These are phyloP conservation scores for Leishmania aethiopica DNA, from an alignment of 208 protist genomes.

Conservation along the genomic window DNA sequence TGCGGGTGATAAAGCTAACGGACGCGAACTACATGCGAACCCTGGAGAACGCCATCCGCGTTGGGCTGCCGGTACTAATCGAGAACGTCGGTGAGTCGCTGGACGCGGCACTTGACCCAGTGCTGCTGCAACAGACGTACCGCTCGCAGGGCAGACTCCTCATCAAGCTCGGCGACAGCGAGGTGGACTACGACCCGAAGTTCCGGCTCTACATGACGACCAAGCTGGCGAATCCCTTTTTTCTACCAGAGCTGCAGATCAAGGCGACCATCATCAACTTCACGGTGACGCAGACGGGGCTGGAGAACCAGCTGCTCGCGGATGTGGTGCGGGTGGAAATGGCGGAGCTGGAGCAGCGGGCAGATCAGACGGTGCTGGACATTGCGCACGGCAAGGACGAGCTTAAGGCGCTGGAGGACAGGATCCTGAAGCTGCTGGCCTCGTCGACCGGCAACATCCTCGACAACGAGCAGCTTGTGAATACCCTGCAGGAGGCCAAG, in stretches of 20 bases:
- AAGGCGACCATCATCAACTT: constrained; percentile 95
- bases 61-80: constrained; percentile 95
- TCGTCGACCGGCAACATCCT: constrained; percentile 96
- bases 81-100: constrained; percentile 96
- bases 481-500: constrained; percentile 94
- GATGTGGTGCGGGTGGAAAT: constrained; percentile 93
- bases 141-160: constrained; percentile 88
- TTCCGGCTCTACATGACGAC: constrained; percentile 97
- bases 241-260: constrained; percentile 95
- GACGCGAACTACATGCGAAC: constrained; percentile 92
- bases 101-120: constrained; percentile 96
- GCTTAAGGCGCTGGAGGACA: constrained; percentile 94
- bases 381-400: constrained; percentile 96
- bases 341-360: constrained; percentile 92
- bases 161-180: constrained; percentile 94
- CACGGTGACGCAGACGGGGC: constrained; percentile 92
- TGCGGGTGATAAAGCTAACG: constrained; percentile 94
- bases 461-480: constrained; percentile 96
- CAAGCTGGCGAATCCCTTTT: constrained; percentile 95
- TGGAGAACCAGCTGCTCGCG: constrained; percentile 94
- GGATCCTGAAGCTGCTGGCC: constrained; percentile 93
- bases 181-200: constrained; percentile 95
- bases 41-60: constrained; percentile 94
- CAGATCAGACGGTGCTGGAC: constrained; percentile 92
- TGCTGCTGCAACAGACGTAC: constrained; percentile 96